Base-by-base conservation (phyloP, 495 filamentous ascomycete genomes). In the Podospora fimiseda region DNA sequence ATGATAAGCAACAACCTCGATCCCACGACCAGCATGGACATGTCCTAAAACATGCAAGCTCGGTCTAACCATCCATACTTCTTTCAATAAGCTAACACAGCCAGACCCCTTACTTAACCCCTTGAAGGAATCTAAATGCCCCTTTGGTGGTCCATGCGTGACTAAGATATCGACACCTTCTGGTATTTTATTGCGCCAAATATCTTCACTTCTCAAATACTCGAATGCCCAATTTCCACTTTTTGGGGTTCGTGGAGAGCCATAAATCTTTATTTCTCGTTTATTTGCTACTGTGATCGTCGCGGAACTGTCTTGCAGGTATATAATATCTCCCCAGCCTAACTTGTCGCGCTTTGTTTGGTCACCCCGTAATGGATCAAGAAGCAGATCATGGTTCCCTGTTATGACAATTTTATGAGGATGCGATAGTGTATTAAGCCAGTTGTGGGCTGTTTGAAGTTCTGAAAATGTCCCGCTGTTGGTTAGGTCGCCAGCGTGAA, bases 401-500 rank as follows among this genome's bases (percentile, higher is more conserved):
- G 81, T 78, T 47, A 91, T 83, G 33, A 84, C 82, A 47, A 92
- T 74, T 60, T 90, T 90, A 55, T 85, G 69, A 18, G 67, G 69
- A 57, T 91, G 87, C 2, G 86, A 81, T 6, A 86, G 77, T 14
- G 63, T 65, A 21, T 69, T 64, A n/a, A 93, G 74, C 88, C 88
- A 93, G 63, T 81, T 68, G 14, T 89, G 69, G 33, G 81, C 70
- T 13, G 74, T 76, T 70, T 87, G 82, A 43, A 92, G 75, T 44
- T 93, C 87, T 13, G 68, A 66, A 21, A 80, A 74, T n/a, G 82
- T 85, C 46, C 90, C 90, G 53, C 78, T 75, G 50, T 90, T 88
- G 43, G 84, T 83, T 19, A 96, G 74, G 65, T 96, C 90, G n/a
- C 90, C 91, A 14, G 89, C 87, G 60, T 95, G 91, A 48, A 96